Evolutionary conservation across 345 rosid species (phyloP).

Genomic region (Eucalyptus paniculata): DNA sequence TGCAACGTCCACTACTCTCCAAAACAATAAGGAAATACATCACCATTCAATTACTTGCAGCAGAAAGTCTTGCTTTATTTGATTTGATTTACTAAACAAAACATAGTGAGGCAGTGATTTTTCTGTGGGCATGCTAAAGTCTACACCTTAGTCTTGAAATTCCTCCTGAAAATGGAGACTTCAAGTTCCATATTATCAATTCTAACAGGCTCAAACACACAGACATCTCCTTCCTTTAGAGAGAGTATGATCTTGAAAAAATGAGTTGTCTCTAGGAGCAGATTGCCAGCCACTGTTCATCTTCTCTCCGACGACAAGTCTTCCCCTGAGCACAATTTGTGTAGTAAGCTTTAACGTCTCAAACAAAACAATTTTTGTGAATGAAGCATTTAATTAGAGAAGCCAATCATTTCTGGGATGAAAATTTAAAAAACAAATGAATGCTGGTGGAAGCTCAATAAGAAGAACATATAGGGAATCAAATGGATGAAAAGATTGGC

Average conservation of each 20-base stretch:
- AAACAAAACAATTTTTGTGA: too few relatives aligned
- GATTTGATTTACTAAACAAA: neutral
- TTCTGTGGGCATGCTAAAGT: neutral
- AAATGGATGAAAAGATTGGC: too few relatives aligned
- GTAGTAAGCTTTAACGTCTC: too few relatives aligned
- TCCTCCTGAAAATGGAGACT: neutral
- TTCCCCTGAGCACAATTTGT: too few relatives aligned
- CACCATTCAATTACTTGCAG: neutral
- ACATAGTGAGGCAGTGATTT: neutral
- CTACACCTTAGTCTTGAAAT: neutral
- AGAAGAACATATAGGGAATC: too few relatives aligned
- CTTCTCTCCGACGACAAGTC: too few relatives aligned
- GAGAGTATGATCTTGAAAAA: too few relatives aligned
- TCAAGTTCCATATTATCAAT: neutral
- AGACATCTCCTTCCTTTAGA: neutral
- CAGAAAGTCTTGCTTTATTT: neutral
- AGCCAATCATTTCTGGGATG: accelerated
- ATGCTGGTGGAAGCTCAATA: too few relatives aligned
- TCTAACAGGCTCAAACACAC: neutral
- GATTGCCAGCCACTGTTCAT: too few relatives aligned
- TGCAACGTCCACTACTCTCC: accelerated
- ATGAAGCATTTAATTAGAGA: too few relatives aligned
- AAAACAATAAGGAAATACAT: neutral
- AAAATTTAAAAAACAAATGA: too few relatives aligned
- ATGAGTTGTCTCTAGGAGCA: too few relatives aligned